These are phyloP conservation scores for Postia placenta DNA, from an alignment of 768 basidiomycete genomes.

Conservation along the genomic window DNA sequence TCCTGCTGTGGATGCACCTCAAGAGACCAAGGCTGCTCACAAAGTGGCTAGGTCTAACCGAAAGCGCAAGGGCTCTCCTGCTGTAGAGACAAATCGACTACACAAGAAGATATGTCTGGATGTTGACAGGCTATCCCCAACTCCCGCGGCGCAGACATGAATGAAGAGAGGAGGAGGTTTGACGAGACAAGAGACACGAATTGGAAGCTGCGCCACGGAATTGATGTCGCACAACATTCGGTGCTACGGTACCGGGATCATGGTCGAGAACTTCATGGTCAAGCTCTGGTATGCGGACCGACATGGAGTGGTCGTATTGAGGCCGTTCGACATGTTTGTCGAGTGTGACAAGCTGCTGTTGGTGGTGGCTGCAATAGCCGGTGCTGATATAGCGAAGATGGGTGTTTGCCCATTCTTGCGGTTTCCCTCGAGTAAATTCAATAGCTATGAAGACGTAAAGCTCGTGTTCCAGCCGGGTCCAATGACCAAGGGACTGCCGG, in stretches of 20 bases:
- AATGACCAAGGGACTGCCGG: background rate
- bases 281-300: constrained; percentile 7
- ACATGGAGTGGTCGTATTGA: constrained; percentile 2
- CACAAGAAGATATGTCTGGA: background rate
- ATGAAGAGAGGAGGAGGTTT: background rate
- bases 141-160: background rate
- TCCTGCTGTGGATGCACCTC: background rate
- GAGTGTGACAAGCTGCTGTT: background rate
- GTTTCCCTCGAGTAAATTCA: background rate
- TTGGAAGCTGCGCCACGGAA: background rate
- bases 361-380: background rate
- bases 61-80: background rate
- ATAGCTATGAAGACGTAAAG: background rate
- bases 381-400: background rate
- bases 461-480: background rate
- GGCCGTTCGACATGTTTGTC: background rate
- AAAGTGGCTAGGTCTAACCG: background rate
- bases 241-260: background rate
- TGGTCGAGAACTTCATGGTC: background rate
- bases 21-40: background rate
- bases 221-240: background rate
- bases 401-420: constrained; percentile 4
- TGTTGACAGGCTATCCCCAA: background rate
- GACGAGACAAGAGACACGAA: background rate
- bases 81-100: background rate